Conservation (phyloP, 257 asterid genomes). For the Solanum pinnatisectum region DNA sequence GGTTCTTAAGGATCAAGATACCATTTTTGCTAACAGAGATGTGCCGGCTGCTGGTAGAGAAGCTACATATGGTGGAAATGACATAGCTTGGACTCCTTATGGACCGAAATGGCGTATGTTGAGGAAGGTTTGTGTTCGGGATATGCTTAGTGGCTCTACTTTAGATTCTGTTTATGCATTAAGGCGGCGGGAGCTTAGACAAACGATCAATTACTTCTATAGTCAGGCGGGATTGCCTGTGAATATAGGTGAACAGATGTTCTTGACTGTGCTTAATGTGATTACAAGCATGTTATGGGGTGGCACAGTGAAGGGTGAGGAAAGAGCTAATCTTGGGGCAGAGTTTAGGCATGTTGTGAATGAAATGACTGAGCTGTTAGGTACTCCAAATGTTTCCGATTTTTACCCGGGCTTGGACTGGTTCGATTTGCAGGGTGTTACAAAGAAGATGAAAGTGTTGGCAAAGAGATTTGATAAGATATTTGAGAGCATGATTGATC, state of each 20-base stretch:
- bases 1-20: constrained; percentile 56
- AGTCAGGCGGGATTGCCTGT: constrained; percentile 20
- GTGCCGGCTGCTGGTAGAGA: constrained; percentile 52
- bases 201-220: constrained; percentile 24
- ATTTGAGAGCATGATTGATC: constrained; percentile 40
- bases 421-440: constrained; percentile 58
- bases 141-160: constrained; percentile 38
- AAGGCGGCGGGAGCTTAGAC: constrained; percentile 37
- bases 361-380: constrained; percentile 43
- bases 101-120: constrained; percentile 78
- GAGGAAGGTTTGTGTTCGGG: constrained; percentile 49
- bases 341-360: constrained; percentile 50
- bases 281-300: constrained; percentile 79
- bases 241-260: constrained; percentile 58
- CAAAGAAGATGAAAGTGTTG: constrained; percentile 34
- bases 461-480: constrained; percentile 41
- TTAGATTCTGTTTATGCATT: constrained; percentile 42
- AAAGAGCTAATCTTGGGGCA: constrained; percentile 38
- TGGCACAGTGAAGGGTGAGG: constrained; percentile 44
- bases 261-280: constrained; percentile 57
- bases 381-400: constrained; percentile 58
- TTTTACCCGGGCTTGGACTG: constrained; percentile 49
- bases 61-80: constrained; percentile 50
- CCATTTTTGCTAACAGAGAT: constrained; percentile 62
- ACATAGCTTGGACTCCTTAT: constrained; percentile 58